Percentiles rank a stretch among this genome's conserved stretches.
phyloP scores from a whole-genome alignment of 257 asterid species.

The Jacaranda copaia region DNA sequence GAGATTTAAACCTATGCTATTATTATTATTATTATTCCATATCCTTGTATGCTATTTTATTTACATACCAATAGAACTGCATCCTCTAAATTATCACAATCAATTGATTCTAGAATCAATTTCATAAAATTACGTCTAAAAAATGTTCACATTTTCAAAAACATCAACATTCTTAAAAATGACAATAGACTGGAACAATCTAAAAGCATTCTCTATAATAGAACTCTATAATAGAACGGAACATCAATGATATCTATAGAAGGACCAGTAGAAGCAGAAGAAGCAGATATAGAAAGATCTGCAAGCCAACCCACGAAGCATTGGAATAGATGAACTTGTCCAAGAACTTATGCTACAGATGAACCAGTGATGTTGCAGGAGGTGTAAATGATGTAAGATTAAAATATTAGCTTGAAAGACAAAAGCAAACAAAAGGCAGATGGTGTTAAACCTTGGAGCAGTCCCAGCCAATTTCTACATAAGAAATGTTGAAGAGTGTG shows the following conservation, averaged over 20 bases:
- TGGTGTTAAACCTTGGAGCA: slow-evolving; percentile 57
- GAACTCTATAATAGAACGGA: slow-evolving; percentile 30
- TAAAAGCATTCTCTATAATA: too few relatives aligned
- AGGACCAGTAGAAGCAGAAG: slow-evolving; percentile 48
- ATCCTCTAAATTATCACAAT: too few relatives aligned
- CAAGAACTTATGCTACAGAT: slow-evolving; percentile 44
- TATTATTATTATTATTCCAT: too few relatives aligned
- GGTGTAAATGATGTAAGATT: slow-evolving; percentile 30
- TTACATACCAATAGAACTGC: too few relatives aligned
- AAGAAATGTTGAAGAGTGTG: slow-evolving; percentile 63
- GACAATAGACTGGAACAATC: too few relatives aligned
- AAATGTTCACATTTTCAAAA: too few relatives aligned
- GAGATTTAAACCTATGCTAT: too few relatives aligned
- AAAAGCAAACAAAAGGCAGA: slow-evolving; percentile 9
- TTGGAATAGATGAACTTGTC: slow-evolving; percentile 48
- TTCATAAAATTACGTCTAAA: too few relatives aligned
- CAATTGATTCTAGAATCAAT: too few relatives aligned
- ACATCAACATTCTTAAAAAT: too few relatives aligned
- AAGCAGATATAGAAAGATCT: slow-evolving; percentile 48
- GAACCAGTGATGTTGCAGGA: slow-evolving; percentile 55
- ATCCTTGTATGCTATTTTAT: too few relatives aligned
- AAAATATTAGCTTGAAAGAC: not conserved
- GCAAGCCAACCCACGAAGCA: slow-evolving; percentile 50
- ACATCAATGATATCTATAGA: slow-evolving; percentile 53
- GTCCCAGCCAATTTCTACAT: slow-evolving; percentile 72